phyloP scores from a whole-genome alignment of 1,139 yeast species.

The Hanseniaspora uvarum region DNA sequence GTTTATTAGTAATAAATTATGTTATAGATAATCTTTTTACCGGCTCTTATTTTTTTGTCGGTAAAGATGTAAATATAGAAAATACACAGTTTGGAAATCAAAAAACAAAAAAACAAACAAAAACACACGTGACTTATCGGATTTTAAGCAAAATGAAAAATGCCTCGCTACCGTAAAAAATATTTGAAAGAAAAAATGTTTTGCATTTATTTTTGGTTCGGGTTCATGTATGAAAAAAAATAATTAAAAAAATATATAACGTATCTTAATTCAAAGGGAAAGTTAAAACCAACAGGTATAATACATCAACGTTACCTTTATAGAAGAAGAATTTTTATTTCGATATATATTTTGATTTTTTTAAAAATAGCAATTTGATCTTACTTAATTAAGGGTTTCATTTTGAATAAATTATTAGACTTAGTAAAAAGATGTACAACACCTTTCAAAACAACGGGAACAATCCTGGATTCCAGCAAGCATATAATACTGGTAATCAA shows the following conservation, averaged over 20 bases:
- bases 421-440: conserved; percentile 3
- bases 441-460: background rate
- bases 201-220: background rate
- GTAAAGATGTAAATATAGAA: too few relatives aligned
- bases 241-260: too few relatives aligned
- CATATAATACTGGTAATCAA: conserved; percentile 4
- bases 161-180: too few relatives aligned
- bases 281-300: background rate
- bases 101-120: too few relatives aligned
- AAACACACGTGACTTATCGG: too few relatives aligned
- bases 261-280: background rate
- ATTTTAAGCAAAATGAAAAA: too few relatives aligned
- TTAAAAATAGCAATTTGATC: too few relatives aligned
- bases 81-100: too few relatives aligned
- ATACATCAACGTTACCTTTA: background rate
- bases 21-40: background rate
- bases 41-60: background rate
- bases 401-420: background rate
- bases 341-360: background rate
- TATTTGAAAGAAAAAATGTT: too few relatives aligned
- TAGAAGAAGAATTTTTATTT: too few relatives aligned
- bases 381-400: too few relatives aligned
- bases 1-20: background rate
- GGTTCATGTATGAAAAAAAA: background rate
- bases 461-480: conserved; percentile 1